Percentiles rank a stretch among this genome's conserved stretches.
Evolutionary conservation across 2,329 filamentous ascomycete genomes (phyloP).

Genomic region (Rhynchosporium graminicola): DNA sequence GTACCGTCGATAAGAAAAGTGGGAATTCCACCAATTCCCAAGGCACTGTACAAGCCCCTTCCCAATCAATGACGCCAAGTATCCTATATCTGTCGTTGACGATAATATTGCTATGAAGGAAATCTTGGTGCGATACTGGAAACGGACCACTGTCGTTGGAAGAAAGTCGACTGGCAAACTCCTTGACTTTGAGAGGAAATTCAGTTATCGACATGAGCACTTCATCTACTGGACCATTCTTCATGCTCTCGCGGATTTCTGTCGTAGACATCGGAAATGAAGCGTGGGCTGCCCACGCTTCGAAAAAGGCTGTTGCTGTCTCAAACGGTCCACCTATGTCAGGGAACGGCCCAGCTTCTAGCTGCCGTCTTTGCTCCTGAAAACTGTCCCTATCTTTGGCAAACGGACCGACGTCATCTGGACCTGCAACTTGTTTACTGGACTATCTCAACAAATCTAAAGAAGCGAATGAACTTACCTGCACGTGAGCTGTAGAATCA

Average conservation of each 20-base stretch:
- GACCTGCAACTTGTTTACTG: not conserved
- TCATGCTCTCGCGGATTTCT: not conserved
- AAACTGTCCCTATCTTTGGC: not conserved
- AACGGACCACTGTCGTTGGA: not conserved
- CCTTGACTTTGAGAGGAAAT: constrained; percentile 5
- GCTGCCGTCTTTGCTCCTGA: not conserved
- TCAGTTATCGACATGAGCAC: not conserved
- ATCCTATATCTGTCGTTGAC: not conserved
- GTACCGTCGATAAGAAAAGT: constrained; percentile 1
- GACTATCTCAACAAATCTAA: constrained; percentile 3
- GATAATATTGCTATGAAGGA: not conserved
- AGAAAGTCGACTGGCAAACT: not conserved
- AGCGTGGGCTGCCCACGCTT: not conserved
- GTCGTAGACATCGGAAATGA: not conserved
- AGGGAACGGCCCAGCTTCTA: not conserved
- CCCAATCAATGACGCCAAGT: constrained; percentile 1
- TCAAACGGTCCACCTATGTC: not conserved
- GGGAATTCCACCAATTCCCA: constrained; percentile 1
- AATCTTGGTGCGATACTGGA: constrained; percentile 1
- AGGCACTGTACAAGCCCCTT: constrained; percentile 4
- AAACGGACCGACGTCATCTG: not conserved
- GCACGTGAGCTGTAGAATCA: not conserved
- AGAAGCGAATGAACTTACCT: not conserved
- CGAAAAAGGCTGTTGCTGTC: constrained; percentile 2
- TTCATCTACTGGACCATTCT: not conserved